Evolutionary conservation across 768 basidiomycete species (phyloP).

Genomic region (Obba rivulosa): DNA sequence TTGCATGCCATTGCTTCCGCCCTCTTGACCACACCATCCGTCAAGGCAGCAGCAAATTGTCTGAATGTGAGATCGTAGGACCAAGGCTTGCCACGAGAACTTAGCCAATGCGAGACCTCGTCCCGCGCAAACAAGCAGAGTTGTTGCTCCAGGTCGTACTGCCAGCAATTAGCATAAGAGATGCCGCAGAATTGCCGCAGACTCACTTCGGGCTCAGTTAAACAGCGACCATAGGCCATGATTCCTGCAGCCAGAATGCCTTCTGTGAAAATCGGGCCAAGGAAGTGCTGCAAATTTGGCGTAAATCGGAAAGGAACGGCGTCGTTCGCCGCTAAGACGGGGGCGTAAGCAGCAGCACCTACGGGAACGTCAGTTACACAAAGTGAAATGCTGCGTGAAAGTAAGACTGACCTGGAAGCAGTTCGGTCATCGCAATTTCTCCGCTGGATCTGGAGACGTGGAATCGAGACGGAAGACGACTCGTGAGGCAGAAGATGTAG

Average conservation of each 20-base stretch:
- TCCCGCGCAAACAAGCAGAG: slow-evolving; percentile 90
- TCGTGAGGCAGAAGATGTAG: slow-evolving; percentile 77
- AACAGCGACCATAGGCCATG: slow-evolving; percentile 84
- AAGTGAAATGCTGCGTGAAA: not conserved
- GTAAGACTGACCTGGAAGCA: slow-evolving; percentile 65
- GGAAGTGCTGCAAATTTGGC: slow-evolving; percentile 91
- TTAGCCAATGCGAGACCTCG: slow-evolving; percentile 79
- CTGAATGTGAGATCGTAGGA: slow-evolving; percentile 56
- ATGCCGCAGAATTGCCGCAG: not conserved
- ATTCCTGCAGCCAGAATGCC: slow-evolving; percentile 83
- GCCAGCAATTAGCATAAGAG: not conserved
- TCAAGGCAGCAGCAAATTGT: slow-evolving; percentile 47
- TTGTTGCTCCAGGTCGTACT: slow-evolving; percentile 93
- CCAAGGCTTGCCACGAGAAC: slow-evolving; percentile 46
- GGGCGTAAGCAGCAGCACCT: slow-evolving; percentile 36
- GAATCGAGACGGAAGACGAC: slow-evolving; percentile 80
- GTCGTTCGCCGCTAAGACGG: slow-evolving; percentile 74
- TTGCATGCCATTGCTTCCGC: slow-evolving; percentile 86
- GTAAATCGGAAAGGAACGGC: slow-evolving; percentile 96
- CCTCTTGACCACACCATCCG: slow-evolving; percentile 70
- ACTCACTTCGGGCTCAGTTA: slow-evolving; percentile 87
- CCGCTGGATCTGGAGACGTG: slow-evolving; percentile 88
- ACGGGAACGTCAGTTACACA: not conserved
- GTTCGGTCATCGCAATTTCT: slow-evolving; percentile 86
- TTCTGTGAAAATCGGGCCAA: slow-evolving; percentile 85